Evolutionary conservation across 768 basidiomycete species (phyloP).

Genomic region (Amanita subjunquillea): DNA sequence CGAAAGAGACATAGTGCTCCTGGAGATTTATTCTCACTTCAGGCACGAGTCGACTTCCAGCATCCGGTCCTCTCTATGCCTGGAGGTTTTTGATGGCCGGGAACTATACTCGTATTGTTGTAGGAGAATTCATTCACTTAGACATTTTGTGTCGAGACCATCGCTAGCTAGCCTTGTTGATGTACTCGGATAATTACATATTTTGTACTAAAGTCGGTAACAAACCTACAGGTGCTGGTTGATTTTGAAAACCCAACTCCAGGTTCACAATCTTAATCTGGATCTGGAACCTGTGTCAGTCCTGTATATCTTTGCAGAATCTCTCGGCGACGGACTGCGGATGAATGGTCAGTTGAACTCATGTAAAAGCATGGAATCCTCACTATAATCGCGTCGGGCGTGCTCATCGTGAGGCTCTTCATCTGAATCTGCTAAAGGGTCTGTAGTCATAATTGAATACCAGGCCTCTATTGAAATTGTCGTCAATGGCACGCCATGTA

Average conservation of each 20-base stretch:
- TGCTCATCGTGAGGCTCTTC: slow-evolving; percentile 60
- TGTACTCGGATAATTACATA: background rate
- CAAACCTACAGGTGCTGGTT: background rate
- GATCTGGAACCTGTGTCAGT: background rate
- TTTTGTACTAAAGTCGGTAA: background rate
- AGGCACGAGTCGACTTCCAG: slow-evolving; percentile 43
- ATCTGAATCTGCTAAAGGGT: slow-evolving; percentile 66
- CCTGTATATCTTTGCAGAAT: slow-evolving; percentile 4
- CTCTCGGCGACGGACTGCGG: slow-evolving; percentile 1
- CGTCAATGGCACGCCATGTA: slow-evolving; percentile 5
- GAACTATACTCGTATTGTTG: background rate
- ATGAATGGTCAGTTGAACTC: background rate
- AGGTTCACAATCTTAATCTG: background rate
- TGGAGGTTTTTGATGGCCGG: slow-evolving; percentile 39
- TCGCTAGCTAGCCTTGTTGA: slow-evolving; percentile 1
- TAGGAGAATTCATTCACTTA: background rate
- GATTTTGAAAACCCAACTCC: background rate
- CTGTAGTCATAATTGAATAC: slow-evolving; percentile 50
- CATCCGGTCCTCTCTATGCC: slow-evolving; percentile 49
- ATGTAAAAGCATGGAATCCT: slow-evolving; percentile 12
- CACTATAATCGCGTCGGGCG: slow-evolving; percentile 56
- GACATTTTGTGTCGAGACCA: background rate
- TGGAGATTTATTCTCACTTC: slow-evolving; percentile 39
- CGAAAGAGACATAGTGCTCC: slow-evolving; percentile 54
- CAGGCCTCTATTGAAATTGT: slow-evolving; percentile 49